Conservation (phyloP, 305 asterid species). For the Fraxinus platypoda region DNA sequence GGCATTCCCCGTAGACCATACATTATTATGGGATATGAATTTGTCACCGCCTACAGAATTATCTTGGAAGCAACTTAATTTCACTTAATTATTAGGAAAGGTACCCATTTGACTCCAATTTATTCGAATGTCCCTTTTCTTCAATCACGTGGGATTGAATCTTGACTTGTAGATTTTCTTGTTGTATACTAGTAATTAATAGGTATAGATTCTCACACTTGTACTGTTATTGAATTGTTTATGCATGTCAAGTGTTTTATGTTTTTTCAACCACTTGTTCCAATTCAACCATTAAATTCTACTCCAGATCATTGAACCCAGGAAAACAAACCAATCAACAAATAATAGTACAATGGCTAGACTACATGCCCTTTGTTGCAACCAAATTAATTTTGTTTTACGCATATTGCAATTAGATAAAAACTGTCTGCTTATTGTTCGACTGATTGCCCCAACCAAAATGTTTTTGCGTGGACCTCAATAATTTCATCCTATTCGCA, state of each 20-base stretch:
- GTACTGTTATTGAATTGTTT: neutral
- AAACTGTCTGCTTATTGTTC: constrained; percentile 29
- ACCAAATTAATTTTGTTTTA: constrained; percentile 34
- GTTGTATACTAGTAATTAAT: neutral
- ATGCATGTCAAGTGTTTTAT: neutral
- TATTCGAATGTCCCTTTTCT: neutral
- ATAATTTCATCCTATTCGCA: constrained; percentile 31
- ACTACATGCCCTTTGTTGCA: constrained; percentile 16
- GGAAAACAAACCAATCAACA: constrained; percentile 39
- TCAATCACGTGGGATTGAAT: neutral
- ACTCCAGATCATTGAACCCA: constrained; percentile 16
- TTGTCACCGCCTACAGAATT: neutral
- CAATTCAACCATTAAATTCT: constrained; percentile 30
- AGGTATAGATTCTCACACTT: neutral
- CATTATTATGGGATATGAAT: neutral
- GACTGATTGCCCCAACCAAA: constrained; percentile 36
- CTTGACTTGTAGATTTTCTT: neutral
- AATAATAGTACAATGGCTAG: constrained; percentile 22
- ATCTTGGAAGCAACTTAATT: neutral
- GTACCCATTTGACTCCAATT: neutral
- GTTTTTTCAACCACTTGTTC: neutral
- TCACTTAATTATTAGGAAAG: neutral
- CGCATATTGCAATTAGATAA: constrained; percentile 26
- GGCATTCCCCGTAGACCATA: neutral
- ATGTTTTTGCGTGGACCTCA: constrained; percentile 41